Evolutionary conservation across 2,329 filamentous ascomycete species (phyloP), one percentile per base, ranked within the genome.

Genomic region (Fusarium nodosum): DNA sequence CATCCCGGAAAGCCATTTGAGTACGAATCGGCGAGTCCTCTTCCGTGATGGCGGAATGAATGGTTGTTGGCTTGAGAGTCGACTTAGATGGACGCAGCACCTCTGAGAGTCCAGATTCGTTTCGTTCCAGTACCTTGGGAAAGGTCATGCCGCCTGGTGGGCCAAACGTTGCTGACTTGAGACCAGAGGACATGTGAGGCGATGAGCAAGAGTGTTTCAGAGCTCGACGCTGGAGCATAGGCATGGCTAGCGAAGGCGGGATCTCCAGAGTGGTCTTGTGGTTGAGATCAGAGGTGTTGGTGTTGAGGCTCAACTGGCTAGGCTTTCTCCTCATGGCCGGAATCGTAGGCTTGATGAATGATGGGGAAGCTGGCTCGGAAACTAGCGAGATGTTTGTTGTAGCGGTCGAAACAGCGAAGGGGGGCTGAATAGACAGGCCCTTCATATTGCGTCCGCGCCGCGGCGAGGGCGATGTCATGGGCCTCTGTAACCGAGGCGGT

Each of bases 371-470:
- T 9, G 92, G 91, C 41, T 92, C 91, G 0, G 90, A 88, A 13
- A 85, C 82, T 56, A 87, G 79, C 1, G 83, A 81, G 12, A 83
- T 79, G 71, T 85, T 77, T 74, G 86, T 77, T 74, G 85, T 81
- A 11, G 84, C 79, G 38, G 81, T 80, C 48, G 79, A 71, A 51
- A 36, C 76, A 13, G 79, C 80, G 48, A 86, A 83, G 0, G 83
- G 90, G 55, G 85, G 89, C 74, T 94, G 92, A 46, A 96, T 92
- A 3, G 91, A 94, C 7, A 96, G 84, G 39, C 92, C 92, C 80
- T 96, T 96, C 81, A 94, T 90, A 76, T 96, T 96, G 60, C 92
- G 90, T n/a, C 87, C 86, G 74, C 91, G 90, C 73, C 91, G 86
- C 1, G 90, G 90, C 5, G 88, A 89, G 10, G 90, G 89, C 24